Conservation (phyloP, 2,329 filamentous ascomycete species). For the Trichothecium roseum region DNA sequence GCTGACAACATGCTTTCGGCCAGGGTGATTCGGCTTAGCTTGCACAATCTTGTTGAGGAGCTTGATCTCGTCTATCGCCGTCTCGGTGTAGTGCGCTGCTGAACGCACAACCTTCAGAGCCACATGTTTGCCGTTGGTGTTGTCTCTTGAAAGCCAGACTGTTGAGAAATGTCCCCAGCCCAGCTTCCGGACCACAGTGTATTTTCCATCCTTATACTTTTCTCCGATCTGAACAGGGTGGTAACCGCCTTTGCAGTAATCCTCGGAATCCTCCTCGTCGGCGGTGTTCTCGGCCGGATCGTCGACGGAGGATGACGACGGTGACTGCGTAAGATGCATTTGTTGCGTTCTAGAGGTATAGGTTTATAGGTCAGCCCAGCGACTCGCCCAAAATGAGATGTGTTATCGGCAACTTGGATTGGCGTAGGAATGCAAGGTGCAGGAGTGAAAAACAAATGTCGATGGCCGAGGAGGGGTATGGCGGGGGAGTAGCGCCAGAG, state of each 20-base stretch:
- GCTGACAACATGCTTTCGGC: constrained; percentile 90
- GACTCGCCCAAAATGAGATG: neutral
- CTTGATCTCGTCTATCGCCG: constrained; percentile 97
- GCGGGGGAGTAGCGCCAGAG: no score
- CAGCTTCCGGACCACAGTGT: constrained; percentile 90
- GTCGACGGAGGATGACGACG: constrained; percentile 69
- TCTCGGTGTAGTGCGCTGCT: constrained; percentile 97
- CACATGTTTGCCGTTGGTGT: constrained; percentile 82
- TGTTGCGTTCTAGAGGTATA: constrained; percentile 39
- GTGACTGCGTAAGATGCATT: constrained; percentile 57
- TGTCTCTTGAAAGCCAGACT: constrained; percentile 78
- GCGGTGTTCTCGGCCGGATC: constrained; percentile 85
- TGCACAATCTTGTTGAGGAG: constrained; percentile 93
- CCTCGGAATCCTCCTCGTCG: constrained; percentile 96
- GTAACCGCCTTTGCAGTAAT: constrained; percentile 98
- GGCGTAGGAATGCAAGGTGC: no score
- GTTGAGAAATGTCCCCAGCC: constrained; percentile 99
- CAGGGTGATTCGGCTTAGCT: constrained; percentile 88
- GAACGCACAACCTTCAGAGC: constrained; percentile 96
- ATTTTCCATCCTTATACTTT: constrained; percentile 94
- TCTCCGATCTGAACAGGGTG: constrained; percentile 92
- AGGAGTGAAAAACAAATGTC: no score
- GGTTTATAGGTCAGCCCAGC: neutral
- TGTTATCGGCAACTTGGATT: no score
- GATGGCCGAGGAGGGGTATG: no score